A percentile compares a stretch with the other conserved stretches of the same genome.
Evolutionary conservation across 192 early-diverging fungal genomes (phyloP).

Genomic region (Pecoramyces ruminantium): DNA sequence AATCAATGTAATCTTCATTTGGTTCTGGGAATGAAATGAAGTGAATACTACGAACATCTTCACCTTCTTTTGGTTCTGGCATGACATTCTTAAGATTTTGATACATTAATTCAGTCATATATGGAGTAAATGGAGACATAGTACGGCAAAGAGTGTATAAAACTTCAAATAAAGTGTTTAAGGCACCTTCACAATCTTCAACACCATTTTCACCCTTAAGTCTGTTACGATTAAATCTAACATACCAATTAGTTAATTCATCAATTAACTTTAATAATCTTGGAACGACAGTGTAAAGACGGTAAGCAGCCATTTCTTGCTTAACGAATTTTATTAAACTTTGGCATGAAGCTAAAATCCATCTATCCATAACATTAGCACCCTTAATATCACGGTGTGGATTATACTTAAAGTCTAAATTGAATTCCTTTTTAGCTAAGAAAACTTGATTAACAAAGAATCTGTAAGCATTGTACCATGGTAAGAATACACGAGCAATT

Average conservation of each 20-base stretch:
- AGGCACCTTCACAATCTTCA: constrained; percentile 66
- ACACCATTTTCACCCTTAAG: constrained; percentile 87
- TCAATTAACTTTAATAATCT: constrained; percentile 78
- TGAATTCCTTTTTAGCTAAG: constrained; percentile 71
- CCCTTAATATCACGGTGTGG: constrained; percentile 38
- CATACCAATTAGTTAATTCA: constrained; percentile 95
- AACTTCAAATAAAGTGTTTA: constrained; percentile 92
- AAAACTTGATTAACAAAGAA: constrained; percentile 88
- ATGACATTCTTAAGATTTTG: constrained; percentile 71
- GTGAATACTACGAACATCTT: constrained; percentile 77
- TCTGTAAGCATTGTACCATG: constrained; percentile 96
- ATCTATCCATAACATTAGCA: constrained; percentile 91
- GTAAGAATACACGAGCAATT: constrained; percentile 81
- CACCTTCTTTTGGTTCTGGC: constrained; percentile 24
- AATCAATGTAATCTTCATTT: constrained; percentile 90
- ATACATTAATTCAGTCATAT: constrained; percentile 94
- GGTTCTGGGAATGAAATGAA: constrained; percentile 87
- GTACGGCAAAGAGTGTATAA: constrained; percentile 71
- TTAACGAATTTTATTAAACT: constrained; percentile 81
- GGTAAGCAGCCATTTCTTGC: constrained; percentile 86
- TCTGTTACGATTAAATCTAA: constrained; percentile 92
- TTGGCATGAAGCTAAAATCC: constrained; percentile 92
- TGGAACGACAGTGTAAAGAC: constrained; percentile 94
- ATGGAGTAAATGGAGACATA: constrained; percentile 97
- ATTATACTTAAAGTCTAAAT: constrained; percentile 66